Conservation (phyloP, 768 basidiomycete genomes). For the Boletus rubescentipes region DNA sequence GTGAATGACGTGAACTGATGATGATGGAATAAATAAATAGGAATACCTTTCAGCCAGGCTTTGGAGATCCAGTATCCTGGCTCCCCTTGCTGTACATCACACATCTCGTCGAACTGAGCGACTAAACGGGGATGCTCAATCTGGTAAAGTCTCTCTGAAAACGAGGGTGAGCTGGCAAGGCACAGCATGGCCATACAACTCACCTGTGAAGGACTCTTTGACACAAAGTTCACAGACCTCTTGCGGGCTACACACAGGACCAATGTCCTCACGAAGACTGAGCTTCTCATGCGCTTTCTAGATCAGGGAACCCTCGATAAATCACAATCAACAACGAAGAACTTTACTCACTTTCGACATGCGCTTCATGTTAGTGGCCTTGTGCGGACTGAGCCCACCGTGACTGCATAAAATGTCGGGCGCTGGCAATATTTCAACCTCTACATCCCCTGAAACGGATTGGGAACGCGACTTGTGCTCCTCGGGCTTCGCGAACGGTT, state of each 20-base stretch:
- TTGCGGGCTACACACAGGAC: conserved; percentile 44
- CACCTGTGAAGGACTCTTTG: conserved; percentile 55
- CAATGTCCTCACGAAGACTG: conserved; percentile 42
- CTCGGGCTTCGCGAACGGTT: conserved; percentile 28
- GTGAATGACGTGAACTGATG: conserved; percentile 13
- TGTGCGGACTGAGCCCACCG: conserved; percentile 57
- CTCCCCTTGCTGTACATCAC: conserved; percentile 41
- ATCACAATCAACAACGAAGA: not conserved
- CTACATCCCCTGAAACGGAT: conserved; percentile 13
- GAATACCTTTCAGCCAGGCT: conserved; percentile 70
- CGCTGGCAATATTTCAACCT: conserved; percentile 30
- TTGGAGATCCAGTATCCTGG: conserved; percentile 74
- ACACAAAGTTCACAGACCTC: conserved; percentile 68
- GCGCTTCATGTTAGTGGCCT: conserved; percentile 64
- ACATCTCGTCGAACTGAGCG: conserved; percentile 54
- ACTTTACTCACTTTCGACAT: conserved; percentile 48
- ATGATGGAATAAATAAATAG: conserved; percentile 7
- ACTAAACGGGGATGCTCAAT: conserved; percentile 66
- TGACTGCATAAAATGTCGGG: conserved; percentile 63
- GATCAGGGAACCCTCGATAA: not conserved
- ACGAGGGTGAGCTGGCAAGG: not conserved
- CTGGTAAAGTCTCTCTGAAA: conserved; percentile 65
- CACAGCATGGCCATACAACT: conserved; percentile 2
- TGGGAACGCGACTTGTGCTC: conserved; percentile 19
- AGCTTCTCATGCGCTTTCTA: conserved; percentile 30